Evolutionary conservation across 169 alveolate genomes (phyloP).

Genomic region (Plasmodium vivax): DNA sequence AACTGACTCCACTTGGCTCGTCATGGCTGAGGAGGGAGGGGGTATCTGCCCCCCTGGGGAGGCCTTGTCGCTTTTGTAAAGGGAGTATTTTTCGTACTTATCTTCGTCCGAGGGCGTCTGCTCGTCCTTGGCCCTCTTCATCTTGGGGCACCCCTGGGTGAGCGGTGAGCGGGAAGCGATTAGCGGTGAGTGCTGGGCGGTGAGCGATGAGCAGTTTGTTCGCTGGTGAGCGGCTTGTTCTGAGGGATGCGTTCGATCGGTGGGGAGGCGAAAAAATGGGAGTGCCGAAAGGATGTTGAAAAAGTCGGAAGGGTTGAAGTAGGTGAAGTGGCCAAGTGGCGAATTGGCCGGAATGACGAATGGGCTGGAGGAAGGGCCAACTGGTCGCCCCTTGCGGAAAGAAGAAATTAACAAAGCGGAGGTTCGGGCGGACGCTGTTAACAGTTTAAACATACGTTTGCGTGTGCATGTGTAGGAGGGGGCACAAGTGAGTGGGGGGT

Average conservation of each 20-base stretch:
- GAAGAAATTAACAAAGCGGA: no score
- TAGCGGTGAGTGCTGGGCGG: no score
- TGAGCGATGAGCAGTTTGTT: no score
- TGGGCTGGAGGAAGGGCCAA: background rate
- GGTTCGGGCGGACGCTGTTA: background rate
- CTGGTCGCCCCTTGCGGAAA: background rate
- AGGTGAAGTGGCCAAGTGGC: no score
- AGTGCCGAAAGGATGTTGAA: background rate
- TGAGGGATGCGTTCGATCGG: background rate
- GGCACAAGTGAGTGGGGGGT: background rate
- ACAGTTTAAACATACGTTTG: background rate
- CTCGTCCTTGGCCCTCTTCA: slow-evolving; percentile 32
- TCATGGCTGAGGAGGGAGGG: background rate
- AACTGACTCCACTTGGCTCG: slow-evolving; percentile 22
- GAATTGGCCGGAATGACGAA: background rate
- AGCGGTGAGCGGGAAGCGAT: background rate
- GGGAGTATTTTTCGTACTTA: slow-evolving; percentile 12
- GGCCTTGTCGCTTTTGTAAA: slow-evolving; percentile 1
- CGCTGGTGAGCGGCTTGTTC: background rate
- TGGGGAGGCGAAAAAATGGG: background rate
- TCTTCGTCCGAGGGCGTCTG: slow-evolving; percentile 23
- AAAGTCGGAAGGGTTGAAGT: background rate
- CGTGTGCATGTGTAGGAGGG: background rate
- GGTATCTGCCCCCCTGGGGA: background rate
- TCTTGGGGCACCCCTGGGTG: background rate